Conservation (phyloP, 2,329 filamentous ascomycete species). For the Lecanosticta acicola region DNA sequence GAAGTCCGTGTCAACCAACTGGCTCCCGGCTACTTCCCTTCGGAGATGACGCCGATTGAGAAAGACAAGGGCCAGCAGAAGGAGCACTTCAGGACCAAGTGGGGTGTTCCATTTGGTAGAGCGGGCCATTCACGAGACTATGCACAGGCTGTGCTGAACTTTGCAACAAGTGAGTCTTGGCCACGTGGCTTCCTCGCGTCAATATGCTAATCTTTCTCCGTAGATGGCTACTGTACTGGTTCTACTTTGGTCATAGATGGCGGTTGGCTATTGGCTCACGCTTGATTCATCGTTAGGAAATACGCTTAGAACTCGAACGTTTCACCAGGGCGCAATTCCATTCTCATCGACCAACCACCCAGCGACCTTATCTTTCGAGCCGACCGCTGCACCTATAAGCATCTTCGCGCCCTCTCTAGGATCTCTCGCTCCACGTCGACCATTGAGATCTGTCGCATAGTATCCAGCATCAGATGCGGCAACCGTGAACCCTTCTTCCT, state of each 20-base stretch:
- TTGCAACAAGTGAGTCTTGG: constrained; percentile 53
- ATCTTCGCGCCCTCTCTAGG: constrained; percentile 28
- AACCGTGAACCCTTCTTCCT: constrained; percentile 26
- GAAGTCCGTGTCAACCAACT: constrained; percentile 54
- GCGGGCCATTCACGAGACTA: constrained; percentile 38
- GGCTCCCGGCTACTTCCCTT: constrained; percentile 53
- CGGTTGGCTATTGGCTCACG: constrained; percentile 46
- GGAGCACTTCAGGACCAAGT: constrained; percentile 33
- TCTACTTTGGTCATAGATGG: constrained; percentile 59
- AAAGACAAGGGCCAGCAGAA: constrained; percentile 50
- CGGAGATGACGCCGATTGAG: constrained; percentile 51
- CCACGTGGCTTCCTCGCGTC: background rate
- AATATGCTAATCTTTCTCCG: constrained; percentile 46
- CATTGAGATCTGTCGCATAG: constrained; percentile 26
- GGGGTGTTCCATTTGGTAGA: constrained; percentile 37
- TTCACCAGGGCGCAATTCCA: constrained; percentile 11
- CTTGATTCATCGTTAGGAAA: too few species aligned
- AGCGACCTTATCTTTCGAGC: constrained; percentile 18
- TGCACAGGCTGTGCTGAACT: constrained; percentile 52
- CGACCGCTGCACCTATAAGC: constrained; percentile 20
- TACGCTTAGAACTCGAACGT: background rate
- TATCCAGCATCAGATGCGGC: constrained; percentile 19
- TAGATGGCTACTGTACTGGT: constrained; percentile 44
- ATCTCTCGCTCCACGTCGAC: constrained; percentile 21
- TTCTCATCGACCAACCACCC: constrained; percentile 19